Conservation (phyloP, 1,284 basidiomycete genomes). For the Coriolopsis trogii region DNA sequence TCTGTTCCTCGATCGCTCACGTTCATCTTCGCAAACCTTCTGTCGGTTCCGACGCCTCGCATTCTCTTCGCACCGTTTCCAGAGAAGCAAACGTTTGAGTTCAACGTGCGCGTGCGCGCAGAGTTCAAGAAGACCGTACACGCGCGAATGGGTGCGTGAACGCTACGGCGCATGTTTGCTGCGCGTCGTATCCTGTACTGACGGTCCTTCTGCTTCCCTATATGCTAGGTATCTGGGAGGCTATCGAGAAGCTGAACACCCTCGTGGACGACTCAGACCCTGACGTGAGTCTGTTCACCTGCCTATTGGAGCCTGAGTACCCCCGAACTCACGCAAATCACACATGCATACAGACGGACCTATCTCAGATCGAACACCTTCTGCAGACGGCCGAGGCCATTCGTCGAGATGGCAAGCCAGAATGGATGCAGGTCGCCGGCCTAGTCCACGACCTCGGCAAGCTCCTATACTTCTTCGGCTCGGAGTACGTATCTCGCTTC, state of each 20-base stretch:
- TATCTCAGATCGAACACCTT: constrained; percentile 89
- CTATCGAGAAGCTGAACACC: constrained; percentile 88
- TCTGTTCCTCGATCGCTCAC: neutral
- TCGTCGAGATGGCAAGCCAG: constrained; percentile 84
- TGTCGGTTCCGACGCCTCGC: neutral
- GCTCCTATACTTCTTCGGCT: constrained; percentile 80
- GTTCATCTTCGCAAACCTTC: neutral
- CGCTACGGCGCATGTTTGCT: neutral
- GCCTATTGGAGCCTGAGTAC: neutral
- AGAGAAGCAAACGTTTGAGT: constrained; percentile 89
- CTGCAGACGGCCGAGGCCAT: constrained; percentile 94
- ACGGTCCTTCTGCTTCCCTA: neutral
- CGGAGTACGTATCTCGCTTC: constrained; percentile 46
- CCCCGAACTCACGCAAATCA: constrained; percentile 1
- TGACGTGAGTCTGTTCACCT: constrained; percentile 48
- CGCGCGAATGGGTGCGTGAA: constrained; percentile 58
- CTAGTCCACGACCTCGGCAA: constrained; percentile 90
- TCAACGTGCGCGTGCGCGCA: constrained; percentile 78
- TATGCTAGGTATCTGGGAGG: constrained; percentile 77
- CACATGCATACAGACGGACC: constrained; percentile 53
- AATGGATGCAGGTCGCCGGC: constrained; percentile 89
- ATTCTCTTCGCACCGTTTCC: constrained; percentile 12
- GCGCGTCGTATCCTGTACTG: neutral
- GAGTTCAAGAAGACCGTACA: constrained; percentile 68
- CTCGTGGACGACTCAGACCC: constrained; percentile 90